These are phyloP conservation scores for Albugo candida DNA, from an alignment of 352 stramenopile species.

Conservation along the genomic window DNA sequence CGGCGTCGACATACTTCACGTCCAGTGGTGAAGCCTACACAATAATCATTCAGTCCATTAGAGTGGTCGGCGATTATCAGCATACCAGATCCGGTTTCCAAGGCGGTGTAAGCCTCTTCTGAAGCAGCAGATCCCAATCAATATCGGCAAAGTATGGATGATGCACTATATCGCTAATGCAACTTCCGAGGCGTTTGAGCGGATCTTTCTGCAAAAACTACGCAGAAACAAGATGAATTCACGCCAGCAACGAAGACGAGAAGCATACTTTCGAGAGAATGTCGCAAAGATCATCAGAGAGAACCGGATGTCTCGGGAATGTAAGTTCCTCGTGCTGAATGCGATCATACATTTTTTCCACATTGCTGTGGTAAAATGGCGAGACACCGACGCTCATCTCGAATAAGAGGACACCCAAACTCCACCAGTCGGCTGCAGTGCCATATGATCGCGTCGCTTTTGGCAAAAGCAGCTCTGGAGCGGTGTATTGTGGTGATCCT, in stretches of 20 bases:
- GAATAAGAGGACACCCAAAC: constrained; percentile 80
- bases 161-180: constrained; percentile 72
- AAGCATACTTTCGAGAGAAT: constrained; percentile 40
- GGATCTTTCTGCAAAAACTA: constrained; percentile 76
- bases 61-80: not conserved
- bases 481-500: constrained; percentile 74
- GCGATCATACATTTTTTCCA: constrained; percentile 87
- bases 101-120: constrained; percentile 66
- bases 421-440: constrained; percentile 80
- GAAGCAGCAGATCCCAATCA: constrained; percentile 69
- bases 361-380: constrained; percentile 86
- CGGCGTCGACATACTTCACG: constrained; percentile 69
- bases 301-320: constrained; percentile 55
- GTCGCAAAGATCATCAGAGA: constrained; percentile 54
- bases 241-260: not conserved
- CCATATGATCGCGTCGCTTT: constrained; percentile 77
- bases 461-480: constrained; percentile 58
- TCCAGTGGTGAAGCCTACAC: constrained; percentile 49
- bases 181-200: constrained; percentile 68
- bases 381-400: constrained; percentile 87
- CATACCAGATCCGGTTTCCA: constrained; percentile 66
- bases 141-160: constrained; percentile 64
- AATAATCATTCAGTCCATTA: not conserved
- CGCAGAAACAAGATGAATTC: constrained; percentile 1
- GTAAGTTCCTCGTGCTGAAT: constrained; percentile 75